Evolutionary conservation across 2,329 filamentous ascomycete species (phyloP), one percentile per base, ranked within the genome.

Genomic region (Arthroderma sp.): DNA sequence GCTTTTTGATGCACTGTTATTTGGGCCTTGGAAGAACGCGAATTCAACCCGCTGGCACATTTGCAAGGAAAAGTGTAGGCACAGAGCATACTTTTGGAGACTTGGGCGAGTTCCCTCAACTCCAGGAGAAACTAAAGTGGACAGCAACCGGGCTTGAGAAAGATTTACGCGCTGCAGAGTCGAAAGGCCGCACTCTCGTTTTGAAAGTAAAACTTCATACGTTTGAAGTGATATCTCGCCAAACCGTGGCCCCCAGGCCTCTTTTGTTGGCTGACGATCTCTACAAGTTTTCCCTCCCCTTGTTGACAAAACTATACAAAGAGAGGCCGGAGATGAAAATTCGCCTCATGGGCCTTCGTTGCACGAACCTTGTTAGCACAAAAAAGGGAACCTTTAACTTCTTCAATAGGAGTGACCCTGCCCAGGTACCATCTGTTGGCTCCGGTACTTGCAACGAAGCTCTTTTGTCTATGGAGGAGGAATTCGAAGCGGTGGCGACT

Each of bases 161-260:
- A 63, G 91, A 97, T 65, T 78, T 97, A 74, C 78, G 79, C 58
- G 81, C 83, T 25, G 88, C 88, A 1, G 81, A 88, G 62, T 88
- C 88, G 72, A 95, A 91, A 70, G 91, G 91, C 0, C 82, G 89
- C n/a, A 97, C 91, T 0, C 74, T 98, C 1, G 88, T 89, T 21
- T 75, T 98, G 37, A 98, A 98, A 70, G 80, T 96, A 62, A 98
- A 98, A 69, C 75, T 97, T 6, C 88, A 96, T 68, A 95, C 90
- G 0, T 98, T 91, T 65, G 91, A 97, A 70, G 87, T 96, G 19
- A 80, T 88, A 55, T 95, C 91, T 0, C 79, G 93, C 33, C 93
- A 98, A 68, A 80, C 82, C 4, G 81, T 87, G 2, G 80, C 85
- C 1, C 85, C 88, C 0, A 86, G 84, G 62, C 83, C 90, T 0